Evolutionary conservation across 2,329 filamentous ascomycete species (phyloP).

Genomic region (Diaporthe vaccinii): DNA sequence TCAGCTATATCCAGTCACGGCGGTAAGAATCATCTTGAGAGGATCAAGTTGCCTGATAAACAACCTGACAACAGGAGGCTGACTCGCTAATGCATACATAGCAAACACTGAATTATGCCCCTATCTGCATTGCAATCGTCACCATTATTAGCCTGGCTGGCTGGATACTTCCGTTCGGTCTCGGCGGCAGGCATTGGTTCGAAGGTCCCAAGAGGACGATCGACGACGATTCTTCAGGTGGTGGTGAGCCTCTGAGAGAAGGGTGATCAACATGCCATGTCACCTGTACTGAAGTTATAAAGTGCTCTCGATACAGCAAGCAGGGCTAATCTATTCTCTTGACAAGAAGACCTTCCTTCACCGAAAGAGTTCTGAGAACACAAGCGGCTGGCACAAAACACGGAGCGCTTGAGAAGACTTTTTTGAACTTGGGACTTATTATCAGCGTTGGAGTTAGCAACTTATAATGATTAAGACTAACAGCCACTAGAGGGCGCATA

Average conservation of each 20-base stretch:
- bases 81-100: constrained; percentile 24
- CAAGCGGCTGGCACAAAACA: no score
- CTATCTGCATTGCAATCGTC: constrained; percentile 54
- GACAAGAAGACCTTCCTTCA: background rate
- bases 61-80: background rate
- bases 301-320: background rate
- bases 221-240: constrained; percentile 30
- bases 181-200: constrained; percentile 54
- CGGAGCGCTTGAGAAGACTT: no score
- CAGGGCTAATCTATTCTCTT: background rate
- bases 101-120: constrained; percentile 55
- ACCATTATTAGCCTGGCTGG: constrained; percentile 51
- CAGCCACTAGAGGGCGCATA: no score
- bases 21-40: background rate
- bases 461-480: no score
- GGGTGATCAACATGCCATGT: background rate
- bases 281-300: background rate
- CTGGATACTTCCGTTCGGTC: constrained; percentile 52
- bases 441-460: no score
- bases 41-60: no score
- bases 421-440: no score
- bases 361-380: background rate
- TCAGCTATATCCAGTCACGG: constrained; percentile 54
- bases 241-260: background rate
- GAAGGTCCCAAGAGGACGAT: constrained; percentile 54